These are phyloP conservation scores for Boletus patriciae DNA, from an alignment of 768 basidiomycete species.

Conservation along the genomic window DNA sequence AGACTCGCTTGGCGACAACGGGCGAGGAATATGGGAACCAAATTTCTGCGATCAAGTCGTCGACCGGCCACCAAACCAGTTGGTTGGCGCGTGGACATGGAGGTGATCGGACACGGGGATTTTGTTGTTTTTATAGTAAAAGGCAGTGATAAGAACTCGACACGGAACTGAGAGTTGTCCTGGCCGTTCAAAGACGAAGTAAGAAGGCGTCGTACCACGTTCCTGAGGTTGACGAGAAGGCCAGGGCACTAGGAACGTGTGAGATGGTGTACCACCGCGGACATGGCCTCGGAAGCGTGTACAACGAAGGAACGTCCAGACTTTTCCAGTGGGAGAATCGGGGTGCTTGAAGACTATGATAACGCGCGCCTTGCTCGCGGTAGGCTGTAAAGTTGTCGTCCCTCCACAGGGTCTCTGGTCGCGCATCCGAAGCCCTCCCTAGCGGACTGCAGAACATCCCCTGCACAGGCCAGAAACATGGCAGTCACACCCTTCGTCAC, in stretches of 20 bases:
- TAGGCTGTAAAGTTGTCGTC: too few species aligned
- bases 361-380: too few species aligned
- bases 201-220: background rate
- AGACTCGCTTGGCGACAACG: too few species aligned
- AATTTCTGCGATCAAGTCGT: too few species aligned
- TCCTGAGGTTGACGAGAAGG: conserved; percentile 1
- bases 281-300: conserved; percentile 45
- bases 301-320: conserved; percentile 77
- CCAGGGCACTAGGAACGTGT: conserved; percentile 39
- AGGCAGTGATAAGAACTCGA: conserved; percentile 62
- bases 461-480: conserved; percentile 21
- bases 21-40: too few species aligned
- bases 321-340: conserved; percentile 41
- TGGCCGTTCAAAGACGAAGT: background rate
- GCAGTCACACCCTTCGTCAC: background rate
- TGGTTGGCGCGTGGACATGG: too few species aligned
- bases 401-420: too few species aligned
- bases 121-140: conserved; percentile 50
- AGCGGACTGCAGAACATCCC: conserved; percentile 19
- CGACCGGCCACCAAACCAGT: too few species aligned
- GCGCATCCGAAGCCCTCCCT: conserved; percentile 35
- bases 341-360: too few species aligned
- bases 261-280: conserved; percentile 20
- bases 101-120: too few species aligned
- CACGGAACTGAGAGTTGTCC: background rate